Evolutionary conservation across 495 filamentous ascomycete species (phyloP), one percentile per base, ranked within the genome.

Genomic region (Penicillium longicatenatum): DNA sequence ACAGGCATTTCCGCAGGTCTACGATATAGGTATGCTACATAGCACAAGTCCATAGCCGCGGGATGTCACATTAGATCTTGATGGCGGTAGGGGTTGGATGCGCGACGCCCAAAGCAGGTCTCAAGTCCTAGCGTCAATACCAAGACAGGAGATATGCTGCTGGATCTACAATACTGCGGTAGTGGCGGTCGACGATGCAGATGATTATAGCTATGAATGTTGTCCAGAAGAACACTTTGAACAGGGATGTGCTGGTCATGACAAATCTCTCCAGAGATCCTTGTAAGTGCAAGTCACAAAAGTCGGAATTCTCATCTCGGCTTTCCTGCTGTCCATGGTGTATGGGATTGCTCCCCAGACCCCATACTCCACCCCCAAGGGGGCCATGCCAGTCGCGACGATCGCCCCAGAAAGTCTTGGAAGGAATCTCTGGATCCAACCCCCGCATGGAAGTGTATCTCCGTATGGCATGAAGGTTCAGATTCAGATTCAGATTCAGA

Each of bases 51-150:
- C 24, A 20, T 44, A 33, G n/a, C 20, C 42, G 42, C 60, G 60
- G 60, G 42, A 59, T 33, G 20, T 54, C 35, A 39, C 60, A 62
- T 55, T 42, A n/a, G 24, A 48, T 26, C 45, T 48, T 29, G 24
- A 9, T 26, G 14, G n/a, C 24, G 16, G 45, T 48, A 48, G 29
- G 48, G 48, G 16, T 10, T 35, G 17, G 24, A 21, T 14, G 6
- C 29, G 19, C 30, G 17, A 30, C 11, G 21, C 31, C 8, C 37
- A 45, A 22, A 31, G 24, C 14, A 31, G 24, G 20, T 52, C 24
- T 47, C 55, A 39, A 12, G 21, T 48, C 45, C 46, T 61, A 20
- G 24, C 59, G 45, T 56, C 19, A n/a, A 43, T 3, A 30, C 50
- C 37, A 35, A 42, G 48, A 59, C 44, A 19, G 24, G 14, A 48